These are phyloP conservation scores for Beauveria scarabaeidicola DNA, from an alignment of 2,329 filamentous ascomycete species.

Conservation along the genomic window DNA sequence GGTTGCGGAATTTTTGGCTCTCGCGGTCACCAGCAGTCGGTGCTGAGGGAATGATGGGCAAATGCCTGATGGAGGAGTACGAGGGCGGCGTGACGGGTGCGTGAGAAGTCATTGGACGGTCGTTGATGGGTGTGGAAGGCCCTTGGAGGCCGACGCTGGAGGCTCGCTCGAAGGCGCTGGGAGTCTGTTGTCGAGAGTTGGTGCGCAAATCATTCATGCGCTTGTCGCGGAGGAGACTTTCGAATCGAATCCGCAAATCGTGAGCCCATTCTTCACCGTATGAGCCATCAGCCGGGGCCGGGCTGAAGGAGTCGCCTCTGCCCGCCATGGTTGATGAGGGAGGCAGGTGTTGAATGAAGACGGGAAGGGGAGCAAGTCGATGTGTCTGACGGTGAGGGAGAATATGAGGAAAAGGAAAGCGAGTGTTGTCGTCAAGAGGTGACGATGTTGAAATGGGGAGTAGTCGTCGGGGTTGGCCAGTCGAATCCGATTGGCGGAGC, in stretches of 20 bases:
- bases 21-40: constrained; percentile 57
- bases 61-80: constrained; percentile 40
- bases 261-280: constrained; percentile 68
- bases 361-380: neutral
- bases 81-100: constrained; percentile 35
- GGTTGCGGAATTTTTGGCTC: constrained; percentile 69
- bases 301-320: constrained; percentile 26
- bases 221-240: constrained; percentile 77
- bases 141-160: constrained; percentile 40
- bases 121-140: constrained; percentile 28
- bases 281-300: constrained; percentile 25
- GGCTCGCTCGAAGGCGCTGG: constrained; percentile 41
- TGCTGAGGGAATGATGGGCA: constrained; percentile 57
- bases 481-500: constrained; percentile 7
- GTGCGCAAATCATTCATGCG: constrained; percentile 68
- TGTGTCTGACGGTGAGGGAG: neutral
- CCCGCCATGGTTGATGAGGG: constrained; percentile 27
- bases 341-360: neutral
- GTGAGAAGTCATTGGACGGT: constrained; percentile 40
- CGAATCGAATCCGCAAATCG: constrained; percentile 75
- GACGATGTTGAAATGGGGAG: constrained; percentile 1
- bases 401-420: constrained; percentile 7
- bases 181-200: constrained; percentile 48
- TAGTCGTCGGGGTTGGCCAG: constrained; percentile 7
- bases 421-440: neutral